Evolutionary conservation across 192 early-diverging fungal species (phyloP), one percentile per base, ranked within the genome.

Genomic region (Radiomyces spectabilis): DNA sequence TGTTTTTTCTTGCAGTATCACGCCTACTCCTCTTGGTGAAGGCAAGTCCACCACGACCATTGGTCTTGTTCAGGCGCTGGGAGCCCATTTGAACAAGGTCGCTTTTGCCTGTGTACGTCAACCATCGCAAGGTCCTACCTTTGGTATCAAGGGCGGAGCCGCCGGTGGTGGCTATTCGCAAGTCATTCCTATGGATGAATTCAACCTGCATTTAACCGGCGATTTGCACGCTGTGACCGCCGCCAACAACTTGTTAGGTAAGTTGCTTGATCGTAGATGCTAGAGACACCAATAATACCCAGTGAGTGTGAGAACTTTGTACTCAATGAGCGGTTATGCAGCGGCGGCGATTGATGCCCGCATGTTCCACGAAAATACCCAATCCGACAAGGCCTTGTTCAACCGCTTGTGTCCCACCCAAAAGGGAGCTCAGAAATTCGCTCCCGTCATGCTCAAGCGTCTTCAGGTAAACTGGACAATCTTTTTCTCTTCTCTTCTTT

Each of bases 111-210:
- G 94, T 77, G 94, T 99, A 15, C 84, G 96, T 25, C 96, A 99
- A 69, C 96, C 96, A n/a, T 96, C 94, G 35, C 94, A 97, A 66
- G 96, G 96, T 29, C 96, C 96, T 19, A 99, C 96, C 4, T 97
- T 99, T 65, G 96, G 96, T 39, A 97, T 99, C 76, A 99, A 99
- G 69, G 96, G 96, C 46, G 94, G 94, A 13, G 95, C 95, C 31
- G 94, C 95, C 26, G 94, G 94, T 53, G 94, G 96, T 27, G 95
- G 96, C 16, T 97, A 97, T 72, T 89, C 94, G n/a, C 95, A 97
- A 68, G 92, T 99, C 45, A 95, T 97, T 55, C 96, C 96, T 21
- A 99, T 99, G 96, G 93, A 97, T 55, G 89, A 96, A 57, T 97
- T 99, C 80, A 99, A 99, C 72, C 74, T 99, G 55, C 96, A 99